phyloP scores from a whole-genome alignment of 2,329 filamentous ascomycete genomes.

The Pestalotiopsis sp. region DNA sequence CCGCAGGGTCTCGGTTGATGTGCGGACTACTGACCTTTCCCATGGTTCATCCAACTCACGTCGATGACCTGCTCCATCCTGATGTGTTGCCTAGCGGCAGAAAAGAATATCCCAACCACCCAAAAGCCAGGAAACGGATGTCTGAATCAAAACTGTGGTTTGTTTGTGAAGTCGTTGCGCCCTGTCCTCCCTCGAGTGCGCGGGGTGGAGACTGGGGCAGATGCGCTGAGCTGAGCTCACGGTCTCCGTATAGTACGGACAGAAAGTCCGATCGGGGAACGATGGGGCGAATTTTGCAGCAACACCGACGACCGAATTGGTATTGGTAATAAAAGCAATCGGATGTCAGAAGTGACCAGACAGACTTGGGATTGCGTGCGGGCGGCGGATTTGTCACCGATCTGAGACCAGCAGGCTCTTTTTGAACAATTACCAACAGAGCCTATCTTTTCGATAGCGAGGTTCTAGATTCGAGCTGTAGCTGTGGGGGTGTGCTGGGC shows the following conservation, averaged over 20 bases:
- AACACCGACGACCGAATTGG: not conserved
- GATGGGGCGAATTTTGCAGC: not conserved
- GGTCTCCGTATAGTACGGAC: not conserved
- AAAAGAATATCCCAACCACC: not conserved
- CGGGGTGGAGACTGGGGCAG: slow-evolving; percentile 10
- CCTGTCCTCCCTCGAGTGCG: not conserved
- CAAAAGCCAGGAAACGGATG: not conserved
- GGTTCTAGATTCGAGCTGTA: slow-evolving; percentile 8
- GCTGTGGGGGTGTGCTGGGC: slow-evolving; percentile 5
- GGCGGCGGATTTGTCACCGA: not conserved
- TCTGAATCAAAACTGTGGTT: not conserved
- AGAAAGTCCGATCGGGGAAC: not conserved
- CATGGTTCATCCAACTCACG: slow-evolving; percentile 86
- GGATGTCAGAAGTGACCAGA: not conserved
- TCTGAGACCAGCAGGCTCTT: not conserved
- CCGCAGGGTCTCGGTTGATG: not conserved
- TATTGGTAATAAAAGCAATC: not conserved
- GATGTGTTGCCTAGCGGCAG: not conserved
- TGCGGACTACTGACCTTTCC: slow-evolving; percentile 66
- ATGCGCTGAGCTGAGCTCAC: not conserved
- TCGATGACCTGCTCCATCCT: slow-evolving; percentile 82
- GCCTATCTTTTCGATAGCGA: slow-evolving; percentile 2
- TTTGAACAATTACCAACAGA: not conserved
- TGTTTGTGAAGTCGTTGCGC: not conserved
- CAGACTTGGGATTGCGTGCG: not conserved